A percentile compares a stretch with the other conserved stretches of the same genome.
Conservation (phyloP, 106 monocot species). For the Platanthera guangdongensis region DNA sequence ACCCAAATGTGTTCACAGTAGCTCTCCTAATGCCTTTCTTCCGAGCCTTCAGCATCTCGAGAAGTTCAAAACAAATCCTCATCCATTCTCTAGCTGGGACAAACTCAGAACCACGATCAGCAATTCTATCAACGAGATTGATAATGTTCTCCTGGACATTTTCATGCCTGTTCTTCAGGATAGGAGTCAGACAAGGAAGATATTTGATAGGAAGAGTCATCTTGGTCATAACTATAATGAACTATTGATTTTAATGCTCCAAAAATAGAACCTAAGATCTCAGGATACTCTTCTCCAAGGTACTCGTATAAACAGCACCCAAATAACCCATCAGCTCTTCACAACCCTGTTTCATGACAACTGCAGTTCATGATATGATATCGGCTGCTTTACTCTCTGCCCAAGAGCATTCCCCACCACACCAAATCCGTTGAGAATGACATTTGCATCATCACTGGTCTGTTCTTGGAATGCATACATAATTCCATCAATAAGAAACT, state of each 20-base stretch:
- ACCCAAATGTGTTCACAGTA: constrained; percentile 97
- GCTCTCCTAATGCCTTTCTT: constrained; percentile 97
- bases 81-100: constrained; percentile 99
- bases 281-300: no score
- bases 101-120: constrained; percentile 98
- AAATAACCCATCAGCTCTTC: no score
- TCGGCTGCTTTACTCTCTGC: no score
- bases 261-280: constrained; percentile 30
- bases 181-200: constrained; percentile 89
- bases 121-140: constrained; percentile 93
- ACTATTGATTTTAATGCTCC: constrained; percentile 96
- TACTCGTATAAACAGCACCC: no score
- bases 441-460: no score
- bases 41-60: constrained; percentile 98
- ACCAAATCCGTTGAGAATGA: no score
- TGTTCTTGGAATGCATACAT: no score
- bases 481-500: no score
- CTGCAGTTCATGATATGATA: no score
- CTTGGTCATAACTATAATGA: constrained; percentile 95
- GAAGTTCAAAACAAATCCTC: constrained; percentile 98
- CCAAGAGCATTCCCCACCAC: no score
- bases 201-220: constrained; percentile 99
- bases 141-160: constrained; percentile 99
- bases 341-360: no score
- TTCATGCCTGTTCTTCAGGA: constrained; percentile 93